Conservation (phyloP, 345 rosid genomes). For the Nasturtium officinale region DNA sequence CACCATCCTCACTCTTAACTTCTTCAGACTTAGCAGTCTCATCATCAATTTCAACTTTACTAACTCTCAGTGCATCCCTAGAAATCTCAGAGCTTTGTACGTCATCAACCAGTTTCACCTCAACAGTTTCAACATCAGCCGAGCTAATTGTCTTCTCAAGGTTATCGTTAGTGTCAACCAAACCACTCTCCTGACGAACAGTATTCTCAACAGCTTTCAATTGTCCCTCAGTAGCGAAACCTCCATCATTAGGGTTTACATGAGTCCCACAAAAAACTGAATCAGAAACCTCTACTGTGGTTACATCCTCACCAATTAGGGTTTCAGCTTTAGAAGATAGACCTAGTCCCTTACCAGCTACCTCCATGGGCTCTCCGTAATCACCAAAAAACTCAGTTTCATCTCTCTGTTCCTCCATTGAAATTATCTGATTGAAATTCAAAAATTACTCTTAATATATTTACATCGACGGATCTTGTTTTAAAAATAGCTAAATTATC, state of each 20-base stretch:
- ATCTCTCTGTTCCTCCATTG: constrained; percentile 35
- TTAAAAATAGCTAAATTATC: background rate
- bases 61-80: background rate
- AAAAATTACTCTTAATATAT: constrained; percentile 11
- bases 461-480: background rate
- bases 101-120: constrained; percentile 7
- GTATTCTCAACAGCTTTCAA: background rate
- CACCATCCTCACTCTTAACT: background rate
- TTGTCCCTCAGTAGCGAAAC: background rate
- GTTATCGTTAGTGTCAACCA: background rate
- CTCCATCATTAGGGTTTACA: too few relatives aligned
- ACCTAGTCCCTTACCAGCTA: constrained; percentile 7
- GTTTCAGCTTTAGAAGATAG: constrained; percentile 28
- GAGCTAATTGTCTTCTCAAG: constrained; percentile 20
- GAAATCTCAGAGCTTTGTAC: background rate
- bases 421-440: background rate
- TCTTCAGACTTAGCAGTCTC: background rate
- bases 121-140: background rate
- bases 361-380: constrained; percentile 26
- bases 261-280: too few relatives aligned
- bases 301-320: constrained; percentile 30
- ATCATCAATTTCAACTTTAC: background rate
- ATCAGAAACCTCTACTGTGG: constrained; percentile 2
- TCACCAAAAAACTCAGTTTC: constrained; percentile 17
- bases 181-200: background rate